Percentiles rank a stretch among this genome's conserved stretches.
These are phyloP conservation scores for Phytophthora palmivora DNA, from an alignment of 352 stramenopile genomes.

Conservation along the genomic window DNA sequence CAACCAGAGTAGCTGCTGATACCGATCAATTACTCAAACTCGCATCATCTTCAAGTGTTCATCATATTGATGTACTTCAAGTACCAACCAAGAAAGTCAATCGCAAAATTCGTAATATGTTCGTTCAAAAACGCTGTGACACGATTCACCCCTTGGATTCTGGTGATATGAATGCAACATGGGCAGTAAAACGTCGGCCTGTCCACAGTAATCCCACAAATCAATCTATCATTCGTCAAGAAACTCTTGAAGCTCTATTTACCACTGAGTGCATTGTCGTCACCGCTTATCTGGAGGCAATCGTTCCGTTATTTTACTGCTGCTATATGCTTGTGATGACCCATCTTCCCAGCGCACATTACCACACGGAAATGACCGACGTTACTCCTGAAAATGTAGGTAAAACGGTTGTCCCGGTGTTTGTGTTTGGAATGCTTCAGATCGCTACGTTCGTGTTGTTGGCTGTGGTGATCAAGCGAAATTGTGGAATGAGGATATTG, in stretches of 20 bases:
- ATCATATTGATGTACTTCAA: background rate
- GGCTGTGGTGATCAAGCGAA: constrained; percentile 23
- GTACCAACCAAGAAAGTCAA: background rate
- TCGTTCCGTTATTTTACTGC: constrained; percentile 45
- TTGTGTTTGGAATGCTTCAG: constrained; percentile 31
- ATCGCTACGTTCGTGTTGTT: constrained; percentile 34
- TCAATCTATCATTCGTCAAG: constrained; percentile 1
- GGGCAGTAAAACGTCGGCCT: constrained; percentile 1
- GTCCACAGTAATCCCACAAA: background rate
- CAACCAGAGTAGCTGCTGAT: background rate
- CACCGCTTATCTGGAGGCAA: constrained; percentile 43
- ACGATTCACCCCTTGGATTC: constrained; percentile 3
- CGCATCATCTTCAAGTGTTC: constrained; percentile 2
- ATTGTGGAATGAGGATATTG: constrained; percentile 24
- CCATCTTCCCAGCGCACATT: constrained; percentile 24
- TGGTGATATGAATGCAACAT: background rate
- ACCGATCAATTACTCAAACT: background rate
- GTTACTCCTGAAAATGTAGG: constrained; percentile 11
- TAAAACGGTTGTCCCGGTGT: constrained; percentile 16
- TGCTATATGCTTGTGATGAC: constrained; percentile 30
- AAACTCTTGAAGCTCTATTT: constrained; percentile 30
- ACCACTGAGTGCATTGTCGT: constrained; percentile 42
- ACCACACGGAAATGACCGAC: constrained; percentile 23
- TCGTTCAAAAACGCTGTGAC: constrained; percentile 13
- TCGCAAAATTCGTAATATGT: constrained; percentile 3